Evolutionary conservation across 352 stramenopile species (phyloP).

Genomic region (Thalassiosira oceanica): DNA sequence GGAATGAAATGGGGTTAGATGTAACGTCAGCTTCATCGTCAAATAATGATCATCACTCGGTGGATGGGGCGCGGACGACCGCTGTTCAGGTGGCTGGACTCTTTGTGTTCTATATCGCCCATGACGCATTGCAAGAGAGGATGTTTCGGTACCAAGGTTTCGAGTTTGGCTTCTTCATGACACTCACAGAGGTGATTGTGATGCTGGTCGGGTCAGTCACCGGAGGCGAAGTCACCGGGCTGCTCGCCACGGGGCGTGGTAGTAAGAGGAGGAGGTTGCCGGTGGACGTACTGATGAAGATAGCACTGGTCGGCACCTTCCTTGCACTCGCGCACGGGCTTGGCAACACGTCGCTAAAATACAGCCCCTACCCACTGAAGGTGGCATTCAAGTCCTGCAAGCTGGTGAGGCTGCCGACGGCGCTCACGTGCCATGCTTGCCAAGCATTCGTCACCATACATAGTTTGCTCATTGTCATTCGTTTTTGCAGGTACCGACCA

Average conservation of each 20-base stretch:
- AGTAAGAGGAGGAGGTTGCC: constrained; percentile 4
- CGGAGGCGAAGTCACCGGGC: background rate
- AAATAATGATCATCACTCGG: too few species aligned
- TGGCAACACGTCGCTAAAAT: constrained; percentile 44
- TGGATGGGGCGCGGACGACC: too few species aligned
- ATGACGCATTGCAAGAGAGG: constrained; percentile 55
- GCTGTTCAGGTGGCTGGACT: constrained; percentile 35
- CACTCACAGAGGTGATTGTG: constrained; percentile 39
- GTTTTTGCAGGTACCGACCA: too few species aligned
- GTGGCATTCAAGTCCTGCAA: constrained; percentile 63
- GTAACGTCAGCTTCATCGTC: too few species aligned
- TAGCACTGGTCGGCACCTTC: constrained; percentile 29
- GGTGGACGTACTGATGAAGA: constrained; percentile 7
- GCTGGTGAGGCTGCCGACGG: too few species aligned
- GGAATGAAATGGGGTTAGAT: too few species aligned
- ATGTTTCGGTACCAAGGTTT: constrained; percentile 56
- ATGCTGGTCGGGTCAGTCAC: constrained; percentile 31
- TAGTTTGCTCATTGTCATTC: too few species aligned
- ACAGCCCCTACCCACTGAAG: constrained; percentile 55
- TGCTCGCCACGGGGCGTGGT: background rate
- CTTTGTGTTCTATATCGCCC: constrained; percentile 55
- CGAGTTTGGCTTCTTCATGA: constrained; percentile 61
- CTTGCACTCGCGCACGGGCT: constrained; percentile 48
- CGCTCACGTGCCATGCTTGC: too few species aligned
- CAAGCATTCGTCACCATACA: too few species aligned